Evolutionary conservation across 2,329 filamentous ascomycete species (phyloP).

Genomic region (Biscogniauxia marginata): DNA sequence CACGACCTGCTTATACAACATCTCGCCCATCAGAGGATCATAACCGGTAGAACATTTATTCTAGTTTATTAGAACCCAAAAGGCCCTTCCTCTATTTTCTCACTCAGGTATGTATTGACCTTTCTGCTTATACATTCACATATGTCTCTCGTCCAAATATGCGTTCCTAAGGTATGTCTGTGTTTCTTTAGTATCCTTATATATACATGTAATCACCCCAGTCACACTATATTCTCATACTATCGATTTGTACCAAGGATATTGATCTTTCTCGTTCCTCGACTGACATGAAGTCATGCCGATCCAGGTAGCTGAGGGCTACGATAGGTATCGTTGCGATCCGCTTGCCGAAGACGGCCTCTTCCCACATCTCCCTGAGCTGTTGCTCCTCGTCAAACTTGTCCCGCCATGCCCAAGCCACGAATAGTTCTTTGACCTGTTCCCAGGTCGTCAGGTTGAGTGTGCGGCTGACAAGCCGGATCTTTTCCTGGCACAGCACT

Average conservation of each 20-base stretch:
- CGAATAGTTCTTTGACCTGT: slow-evolving; percentile 18
- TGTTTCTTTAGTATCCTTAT: too few species aligned
- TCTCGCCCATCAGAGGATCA: too few species aligned
- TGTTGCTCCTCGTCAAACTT: slow-evolving; percentile 21
- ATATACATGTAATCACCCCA: too few species aligned
- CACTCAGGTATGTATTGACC: too few species aligned
- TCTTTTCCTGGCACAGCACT: slow-evolving; percentile 21
- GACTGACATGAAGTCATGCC: slow-evolving; percentile 21
- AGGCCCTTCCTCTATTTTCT: too few species aligned
- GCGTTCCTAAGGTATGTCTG: too few species aligned
- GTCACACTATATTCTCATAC: slow-evolving; percentile 8
- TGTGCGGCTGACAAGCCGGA: slow-evolving; percentile 20
- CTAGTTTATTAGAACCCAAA: too few species aligned
- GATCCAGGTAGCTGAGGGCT: slow-evolving; percentile 19
- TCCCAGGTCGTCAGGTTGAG: slow-evolving; percentile 22
- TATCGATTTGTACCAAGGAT: slow-evolving; percentile 12
- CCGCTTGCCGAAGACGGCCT: slow-evolving; percentile 16
- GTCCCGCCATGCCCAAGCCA: slow-evolving; percentile 21
- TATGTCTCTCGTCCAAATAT: too few species aligned
- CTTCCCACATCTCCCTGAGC: slow-evolving; percentile 26
- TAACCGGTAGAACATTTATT: too few species aligned
- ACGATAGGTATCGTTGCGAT: slow-evolving; percentile 16
- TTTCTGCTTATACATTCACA: too few species aligned
- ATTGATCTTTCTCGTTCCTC: slow-evolving; percentile 21
- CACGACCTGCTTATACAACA: too few species aligned